These are phyloP conservation scores for Cyberlindnera maritima DNA, from an alignment of 805 yeast genomes.

Conservation along the genomic window DNA sequence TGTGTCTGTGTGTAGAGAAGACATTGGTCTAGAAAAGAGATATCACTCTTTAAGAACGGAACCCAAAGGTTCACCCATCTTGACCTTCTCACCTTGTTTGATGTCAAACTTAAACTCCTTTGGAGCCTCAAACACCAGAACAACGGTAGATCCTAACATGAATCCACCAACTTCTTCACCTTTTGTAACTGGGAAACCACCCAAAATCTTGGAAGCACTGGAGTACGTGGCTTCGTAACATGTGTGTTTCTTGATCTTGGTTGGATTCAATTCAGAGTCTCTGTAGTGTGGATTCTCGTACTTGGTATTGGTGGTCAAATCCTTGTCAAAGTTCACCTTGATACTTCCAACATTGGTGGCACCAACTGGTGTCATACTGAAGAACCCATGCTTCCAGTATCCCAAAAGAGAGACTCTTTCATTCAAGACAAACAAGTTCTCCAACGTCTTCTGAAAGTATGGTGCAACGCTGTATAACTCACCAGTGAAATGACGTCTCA, in stretches of 20 bases:
- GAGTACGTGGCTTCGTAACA: constrained; percentile 94
- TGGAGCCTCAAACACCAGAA: constrained; percentile 95
- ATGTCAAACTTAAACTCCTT: constrained; percentile 67
- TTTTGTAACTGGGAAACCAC: constrained; percentile 84
- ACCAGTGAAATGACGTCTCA: constrained; percentile 94
- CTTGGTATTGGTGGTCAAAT: constrained; percentile 76
- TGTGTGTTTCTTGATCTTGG: constrained; percentile 62
- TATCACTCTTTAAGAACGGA: constrained; percentile 17
- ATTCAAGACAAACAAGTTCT: constrained; percentile 84
- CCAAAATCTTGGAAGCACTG: constrained; percentile 68
- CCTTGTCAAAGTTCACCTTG: constrained; percentile 86
- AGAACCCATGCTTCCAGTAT: constrained; percentile 95
- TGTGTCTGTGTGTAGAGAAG: neutral
- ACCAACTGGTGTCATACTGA: constrained; percentile 98
- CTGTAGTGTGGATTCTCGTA: constrained; percentile 44
- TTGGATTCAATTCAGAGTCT: constrained; percentile 19
- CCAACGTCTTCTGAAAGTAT: constrained; percentile 83
- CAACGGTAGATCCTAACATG: constrained; percentile 95
- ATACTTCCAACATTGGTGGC: constrained; percentile 98
- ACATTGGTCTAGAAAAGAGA: neutral
- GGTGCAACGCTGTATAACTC: constrained; percentile 96
- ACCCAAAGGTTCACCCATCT: constrained; percentile 83
- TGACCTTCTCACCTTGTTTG: constrained; percentile 70
- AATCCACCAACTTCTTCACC: constrained; percentile 98
- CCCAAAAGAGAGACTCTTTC: constrained; percentile 96